These are phyloP conservation scores for Astraeus odoratus DNA, from an alignment of 768 basidiomycete species.

Conservation along the genomic window DNA sequence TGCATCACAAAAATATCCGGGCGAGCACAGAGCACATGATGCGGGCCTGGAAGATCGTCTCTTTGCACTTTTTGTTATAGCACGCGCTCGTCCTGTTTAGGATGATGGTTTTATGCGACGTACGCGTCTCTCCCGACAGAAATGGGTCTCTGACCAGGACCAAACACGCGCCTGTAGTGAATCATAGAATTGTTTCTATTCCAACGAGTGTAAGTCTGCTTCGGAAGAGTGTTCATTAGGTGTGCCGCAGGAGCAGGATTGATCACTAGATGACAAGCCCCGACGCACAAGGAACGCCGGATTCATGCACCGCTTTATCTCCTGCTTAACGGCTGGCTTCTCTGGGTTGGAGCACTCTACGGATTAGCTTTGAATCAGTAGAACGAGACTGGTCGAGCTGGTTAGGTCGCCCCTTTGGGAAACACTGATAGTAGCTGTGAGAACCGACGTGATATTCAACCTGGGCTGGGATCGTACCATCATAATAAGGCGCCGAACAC, in stretches of 20 bases:
- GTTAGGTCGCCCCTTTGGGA: too few relatives aligned
- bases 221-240: conserved; percentile 14
- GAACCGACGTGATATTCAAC: too few relatives aligned
- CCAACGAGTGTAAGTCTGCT: conserved; percentile 24
- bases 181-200: conserved; percentile 16
- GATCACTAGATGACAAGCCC: conserved; percentile 10
- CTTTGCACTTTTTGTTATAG: conserved; percentile 17
- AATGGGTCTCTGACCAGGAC: conserved; percentile 11
- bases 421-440: too few relatives aligned
- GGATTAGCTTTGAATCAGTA: too few relatives aligned
- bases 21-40: conserved; percentile 10
- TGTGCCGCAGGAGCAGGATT: background rate
- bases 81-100: conserved; percentile 20
- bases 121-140: conserved; percentile 18
- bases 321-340: conserved; percentile 19
- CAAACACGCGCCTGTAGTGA: conserved; percentile 13
- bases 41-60: conserved; percentile 22
- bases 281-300: conserved; percentile 23
- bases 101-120: conserved; percentile 18
- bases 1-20: too few relatives aligned
- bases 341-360: conserved; percentile 20
- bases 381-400: too few relatives aligned
- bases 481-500: too few relatives aligned
- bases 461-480: too few relatives aligned
- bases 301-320: conserved; percentile 26